Conservation (phyloP, 164 flowering plant species). For the Aristolochia fimbriata region DNA sequence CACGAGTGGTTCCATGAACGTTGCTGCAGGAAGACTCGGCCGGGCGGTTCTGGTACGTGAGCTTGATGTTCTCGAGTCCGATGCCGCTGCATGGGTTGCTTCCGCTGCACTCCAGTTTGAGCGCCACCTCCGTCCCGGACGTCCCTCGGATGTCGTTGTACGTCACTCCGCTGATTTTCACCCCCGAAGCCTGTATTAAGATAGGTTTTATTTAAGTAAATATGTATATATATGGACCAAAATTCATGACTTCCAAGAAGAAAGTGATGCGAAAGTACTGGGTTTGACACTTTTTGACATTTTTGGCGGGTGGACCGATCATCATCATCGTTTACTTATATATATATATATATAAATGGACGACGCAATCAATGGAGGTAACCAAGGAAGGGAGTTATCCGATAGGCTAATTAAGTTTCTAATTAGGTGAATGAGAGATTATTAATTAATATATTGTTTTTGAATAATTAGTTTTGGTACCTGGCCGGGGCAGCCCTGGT, state of each 20-base stretch:
- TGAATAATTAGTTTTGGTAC: too few relatives aligned
- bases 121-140: slow-evolving; percentile 18
- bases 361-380: not conserved
- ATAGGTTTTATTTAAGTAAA: too few relatives aligned
- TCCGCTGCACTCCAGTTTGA: slow-evolving; percentile 19
- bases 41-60: slow-evolving; percentile 8
- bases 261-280: not conserved
- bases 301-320: too few relatives aligned
- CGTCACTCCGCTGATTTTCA: slow-evolving; percentile 16
- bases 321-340: too few relatives aligned
- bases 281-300: not conserved
- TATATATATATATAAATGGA: too few relatives aligned
- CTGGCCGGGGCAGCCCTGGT: slow-evolving; percentile 21
- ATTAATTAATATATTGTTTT: too few relatives aligned
- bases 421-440: too few relatives aligned
- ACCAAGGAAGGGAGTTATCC: too few relatives aligned
- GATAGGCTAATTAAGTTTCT: too few relatives aligned
- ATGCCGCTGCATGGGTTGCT: slow-evolving; percentile 21
- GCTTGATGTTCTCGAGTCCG: slow-evolving; percentile 15
- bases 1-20: slow-evolving; percentile 14
- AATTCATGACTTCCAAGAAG: not conserved
- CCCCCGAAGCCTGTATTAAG: slow-evolving; percentile 20
- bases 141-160: slow-evolving; percentile 20
- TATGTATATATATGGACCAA: too few relatives aligned
- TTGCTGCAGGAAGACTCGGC: slow-evolving; percentile 14